Evolutionary conservation across 1,284 basidiomycete species (phyloP), one percentile per base, ranked within the genome.

Genomic region (Fomitiporia mediterranea): DNA sequence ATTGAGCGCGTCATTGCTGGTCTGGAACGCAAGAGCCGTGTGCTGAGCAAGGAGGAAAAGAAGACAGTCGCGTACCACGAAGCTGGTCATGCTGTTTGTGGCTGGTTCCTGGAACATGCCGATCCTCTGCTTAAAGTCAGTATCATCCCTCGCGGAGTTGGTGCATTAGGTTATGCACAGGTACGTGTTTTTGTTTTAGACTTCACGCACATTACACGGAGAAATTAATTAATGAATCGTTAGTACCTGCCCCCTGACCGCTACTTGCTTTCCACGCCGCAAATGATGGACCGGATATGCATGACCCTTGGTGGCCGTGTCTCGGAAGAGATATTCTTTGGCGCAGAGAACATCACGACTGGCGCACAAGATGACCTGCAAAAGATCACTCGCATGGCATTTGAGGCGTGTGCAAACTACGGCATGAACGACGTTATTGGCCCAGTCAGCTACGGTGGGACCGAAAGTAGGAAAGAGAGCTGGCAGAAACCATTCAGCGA

Each of bases 301-400:
- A 98, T 99, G 93, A 99, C 96, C 0, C 82, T 99, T n/a, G 96
- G 97, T 58, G 96, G 96, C 2, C 91, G 97, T 60, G 96, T 98
- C 2, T 90, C 94, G 0, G 96, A 99, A 73, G 97, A 99, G 72
- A 95, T 99, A 60, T 98, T 99, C 78, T 99, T 99, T 67, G 93
- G 91, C 34, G 65, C 72, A n/a, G 86, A 85, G 66, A 89, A 91
- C 65, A 96, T 99, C 71, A 99, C 97, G 0, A 97, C 96, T 1
- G 96, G 96, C 63, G 97, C 97, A 2, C 94, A 98, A 72, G 95
- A 98, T 67, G 96, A 98, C 68, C 75, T 98, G 53, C 93, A 96
- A 72, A 99, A 98, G 76, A 97, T 99, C 64, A 98, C 97, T 7
- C 86, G 91, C 62, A 94, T 98, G 87, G 97, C 96, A 1, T 98